Evolutionary conservation across 306 rosid species (phyloP).

Genomic region (apple (Malus domestica)): ASM211411v1 NC_041790.1:37506001-37506500

Average conservation of each 20-base stretch:
- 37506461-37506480: not conserved
- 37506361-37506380: too few relatives aligned
- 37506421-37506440: not conserved
- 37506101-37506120: too few relatives aligned
- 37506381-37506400: too few relatives aligned
- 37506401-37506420: not conserved
- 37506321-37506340: too few relatives aligned
- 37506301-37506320: not conserved
- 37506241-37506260: not conserved
- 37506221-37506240: not conserved
- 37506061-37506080: too few relatives aligned
- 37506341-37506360: too few relatives aligned
- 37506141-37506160: not conserved
- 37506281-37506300: not conserved
- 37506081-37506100: too few relatives aligned
- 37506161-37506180: too few relatives aligned
- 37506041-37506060: too few relatives aligned
- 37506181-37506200: not conserved
- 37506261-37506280: not conserved
- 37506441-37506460: not conserved
- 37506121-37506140: too few relatives aligned
- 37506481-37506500: not conserved
- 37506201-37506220: not conserved
- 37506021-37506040: too few relatives aligned
- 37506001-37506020: too few relatives aligned